Evolutionary conservation across 2,329 filamentous ascomycete species (phyloP), one percentile per base, ranked within the genome.

Genomic region (Thelonectria discophora): DNA sequence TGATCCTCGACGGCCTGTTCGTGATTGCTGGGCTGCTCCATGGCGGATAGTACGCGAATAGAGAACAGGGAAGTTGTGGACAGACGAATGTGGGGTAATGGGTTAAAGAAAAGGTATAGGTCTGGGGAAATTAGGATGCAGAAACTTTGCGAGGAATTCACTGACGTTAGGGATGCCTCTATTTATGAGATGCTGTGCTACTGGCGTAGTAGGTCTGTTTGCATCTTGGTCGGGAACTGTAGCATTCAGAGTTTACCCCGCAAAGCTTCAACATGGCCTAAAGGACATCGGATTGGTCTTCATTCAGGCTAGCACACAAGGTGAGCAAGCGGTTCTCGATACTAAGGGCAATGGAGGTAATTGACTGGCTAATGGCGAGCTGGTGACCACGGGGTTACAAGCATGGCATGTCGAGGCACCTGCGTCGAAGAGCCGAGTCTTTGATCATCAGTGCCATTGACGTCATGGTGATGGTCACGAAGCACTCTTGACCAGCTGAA

Each of bases 391-490:
- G 27, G 27, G 27, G 34, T 58, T 24, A 13, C 30, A 50, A 34
- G 39, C 40, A 15, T 54, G 24, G 50, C 20, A 11, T 30, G 27
- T 30, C 27, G 27, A 30, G 27, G 27, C 27, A 2, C 27, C 27
- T 47, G 53, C 21, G n/a, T n/a, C n/a, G n/a, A 57, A 52, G 45
- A 24, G 51, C 67, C 66, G 65, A 68, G 64, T 63, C 55, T 43
- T 60, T 49, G 68, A 67, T 66, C 63, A 55, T 66, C 65, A 49
- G 21, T 57, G 59, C 63, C 62, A 61, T 72, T 71, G 70, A 72
- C 70, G 70, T 72, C 70, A 72, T 64, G 56, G 63, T 70, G 65
- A 71, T 71, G 68, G 64, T 69, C 68, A 70, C 69, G 56, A 70
- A 66, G 68, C 48, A 20, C 39, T 20, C n/a, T 47, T 18, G 51